These are phyloP conservation scores for Sonneratia alba DNA, from an alignment of 345 rosid species.

Conservation along the genomic window DNA sequence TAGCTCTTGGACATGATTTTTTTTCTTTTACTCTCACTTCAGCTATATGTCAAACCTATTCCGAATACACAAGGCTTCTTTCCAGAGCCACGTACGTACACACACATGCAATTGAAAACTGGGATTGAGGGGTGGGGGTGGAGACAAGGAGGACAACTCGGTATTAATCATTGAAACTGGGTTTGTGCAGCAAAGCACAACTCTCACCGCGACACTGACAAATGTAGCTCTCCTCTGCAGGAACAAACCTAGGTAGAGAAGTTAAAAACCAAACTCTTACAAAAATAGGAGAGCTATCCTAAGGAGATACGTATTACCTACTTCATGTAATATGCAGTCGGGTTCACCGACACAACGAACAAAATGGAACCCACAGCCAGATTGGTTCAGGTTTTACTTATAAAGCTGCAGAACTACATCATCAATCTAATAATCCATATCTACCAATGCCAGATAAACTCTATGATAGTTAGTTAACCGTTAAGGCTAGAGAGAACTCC, in stretches of 20 bases:
- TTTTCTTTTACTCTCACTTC: too few species aligned
- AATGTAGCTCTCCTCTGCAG: too few species aligned
- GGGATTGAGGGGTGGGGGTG: too few species aligned
- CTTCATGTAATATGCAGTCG: background rate
- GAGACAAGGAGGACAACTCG: too few species aligned
- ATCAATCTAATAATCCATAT: background rate
- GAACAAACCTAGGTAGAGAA: background rate
- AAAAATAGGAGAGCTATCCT: constrained; percentile 8
- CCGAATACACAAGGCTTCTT: too few species aligned
- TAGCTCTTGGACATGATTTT: too few species aligned
- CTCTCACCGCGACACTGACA: too few species aligned
- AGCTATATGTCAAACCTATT: too few species aligned
- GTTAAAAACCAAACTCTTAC: background rate
- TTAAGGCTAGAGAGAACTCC: constrained; percentile 78
- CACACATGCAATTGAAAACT: too few species aligned
- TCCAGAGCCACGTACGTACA: too few species aligned
- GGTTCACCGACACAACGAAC: background rate
- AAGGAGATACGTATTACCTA: background rate
- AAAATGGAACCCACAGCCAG: background rate
- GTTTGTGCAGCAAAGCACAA: too few species aligned
- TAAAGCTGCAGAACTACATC: background rate
- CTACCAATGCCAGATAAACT: background rate
- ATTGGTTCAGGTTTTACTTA: background rate
- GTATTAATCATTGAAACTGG: too few species aligned
- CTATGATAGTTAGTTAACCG: constrained; percentile 24